phyloP scores from a whole-genome alignment of 208 protist species.

The Porcisia hertigi region DNA sequence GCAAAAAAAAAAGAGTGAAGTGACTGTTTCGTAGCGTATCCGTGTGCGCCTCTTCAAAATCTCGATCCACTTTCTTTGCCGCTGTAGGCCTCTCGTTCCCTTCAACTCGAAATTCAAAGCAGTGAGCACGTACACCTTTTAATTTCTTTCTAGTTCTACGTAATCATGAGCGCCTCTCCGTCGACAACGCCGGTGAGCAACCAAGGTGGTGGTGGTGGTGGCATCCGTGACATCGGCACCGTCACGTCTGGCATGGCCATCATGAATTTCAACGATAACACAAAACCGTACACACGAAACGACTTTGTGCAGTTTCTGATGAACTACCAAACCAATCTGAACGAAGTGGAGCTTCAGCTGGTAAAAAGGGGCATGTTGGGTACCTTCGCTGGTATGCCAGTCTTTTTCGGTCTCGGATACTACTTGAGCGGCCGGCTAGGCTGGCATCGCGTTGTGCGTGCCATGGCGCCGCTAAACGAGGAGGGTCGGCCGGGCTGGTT shows the following conservation, averaged over 20 bases:
- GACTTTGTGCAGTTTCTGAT: conserved; percentile 75
- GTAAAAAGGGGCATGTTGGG: conserved; percentile 69
- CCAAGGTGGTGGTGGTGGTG: conserved; percentile 54
- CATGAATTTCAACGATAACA: conserved; percentile 86
- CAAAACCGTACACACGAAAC: conserved; percentile 77
- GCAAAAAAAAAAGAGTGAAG: too few relatives aligned
- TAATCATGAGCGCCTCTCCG: conserved; percentile 25
- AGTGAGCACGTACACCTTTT: neutral
- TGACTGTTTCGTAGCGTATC: too few relatives aligned
- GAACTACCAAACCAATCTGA: conserved; percentile 77
- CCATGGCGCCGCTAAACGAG: conserved; percentile 36
- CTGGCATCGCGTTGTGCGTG: conserved; percentile 69
- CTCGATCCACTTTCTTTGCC: neutral
- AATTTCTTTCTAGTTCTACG: conserved; percentile 6
- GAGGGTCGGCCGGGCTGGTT: conserved; percentile 21
- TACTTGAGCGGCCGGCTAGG: conserved; percentile 53
- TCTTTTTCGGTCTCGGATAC: conserved; percentile 58
- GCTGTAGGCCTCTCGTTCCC: neutral
- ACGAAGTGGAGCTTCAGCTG: conserved; percentile 59
- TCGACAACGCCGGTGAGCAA: conserved; percentile 13
- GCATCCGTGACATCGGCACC: conserved; percentile 77
- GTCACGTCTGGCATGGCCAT: conserved; percentile 86
- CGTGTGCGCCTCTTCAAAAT: too few relatives aligned
- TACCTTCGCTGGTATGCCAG: conserved; percentile 69
- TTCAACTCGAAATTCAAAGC: neutral